A percentile compares a stretch with the other conserved stretches of the same genome.
Conservation (phyloP, 768 basidiomycete species). For the Calocera viscosa region DNA sequence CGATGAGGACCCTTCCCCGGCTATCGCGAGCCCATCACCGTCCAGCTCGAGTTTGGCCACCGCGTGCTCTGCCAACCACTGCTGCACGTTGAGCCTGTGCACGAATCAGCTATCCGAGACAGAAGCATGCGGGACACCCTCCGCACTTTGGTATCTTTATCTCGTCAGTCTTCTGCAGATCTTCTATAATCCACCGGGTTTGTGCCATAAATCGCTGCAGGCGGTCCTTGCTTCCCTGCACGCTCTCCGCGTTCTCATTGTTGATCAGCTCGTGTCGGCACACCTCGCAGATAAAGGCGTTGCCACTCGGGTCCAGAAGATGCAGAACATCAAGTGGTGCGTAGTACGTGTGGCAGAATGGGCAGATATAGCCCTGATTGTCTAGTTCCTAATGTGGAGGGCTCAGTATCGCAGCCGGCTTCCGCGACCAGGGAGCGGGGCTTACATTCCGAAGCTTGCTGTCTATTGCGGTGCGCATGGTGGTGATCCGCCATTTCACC, state of each 20-base stretch:
- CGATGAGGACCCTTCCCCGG: slow-evolving; percentile 27
- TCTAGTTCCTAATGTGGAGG: slow-evolving; percentile 64
- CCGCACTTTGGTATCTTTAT: slow-evolving; percentile 75
- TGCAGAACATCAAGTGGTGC: slow-evolving; percentile 74
- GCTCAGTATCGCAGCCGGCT: neutral
- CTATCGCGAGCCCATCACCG: neutral
- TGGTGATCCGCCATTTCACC: slow-evolving; percentile 91
- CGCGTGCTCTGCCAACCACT: slow-evolving; percentile 68
- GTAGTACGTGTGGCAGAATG: slow-evolving; percentile 73
- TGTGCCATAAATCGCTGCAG: slow-evolving; percentile 93
- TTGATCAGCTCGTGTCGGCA: slow-evolving; percentile 75
- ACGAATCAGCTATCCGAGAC: neutral
- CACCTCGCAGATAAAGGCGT: slow-evolving; percentile 71
- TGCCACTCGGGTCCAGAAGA: slow-evolving; percentile 57
- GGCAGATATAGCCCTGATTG: slow-evolving; percentile 95
- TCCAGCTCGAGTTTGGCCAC: slow-evolving; percentile 12
- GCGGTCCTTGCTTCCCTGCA: slow-evolving; percentile 75
- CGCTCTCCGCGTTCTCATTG: slow-evolving; percentile 81
- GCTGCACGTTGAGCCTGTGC: slow-evolving; percentile 63
- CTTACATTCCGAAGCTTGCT: slow-evolving; percentile 75
- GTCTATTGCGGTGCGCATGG: slow-evolving; percentile 84
- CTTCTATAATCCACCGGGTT: slow-evolving; percentile 76
- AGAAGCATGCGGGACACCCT: neutral
- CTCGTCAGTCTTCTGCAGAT: slow-evolving; percentile 75
- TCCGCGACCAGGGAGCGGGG: neutral